Conservation (phyloP, 1,284 basidiomycete genomes). For the Ceraceosorus guamensis region DNA sequence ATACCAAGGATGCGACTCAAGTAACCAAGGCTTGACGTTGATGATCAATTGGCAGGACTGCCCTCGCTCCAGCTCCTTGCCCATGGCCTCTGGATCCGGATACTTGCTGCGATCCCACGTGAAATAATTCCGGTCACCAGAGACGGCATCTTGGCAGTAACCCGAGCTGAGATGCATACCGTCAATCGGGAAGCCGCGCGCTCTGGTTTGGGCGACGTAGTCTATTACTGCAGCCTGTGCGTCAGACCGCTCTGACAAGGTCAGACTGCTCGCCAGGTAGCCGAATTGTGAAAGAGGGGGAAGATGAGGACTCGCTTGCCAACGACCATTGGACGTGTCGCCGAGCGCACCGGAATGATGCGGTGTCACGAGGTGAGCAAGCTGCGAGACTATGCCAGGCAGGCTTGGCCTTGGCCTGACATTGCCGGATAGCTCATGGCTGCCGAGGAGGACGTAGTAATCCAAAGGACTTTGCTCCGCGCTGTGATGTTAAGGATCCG, state of each 20-base stretch:
- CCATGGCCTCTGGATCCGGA: conserved; percentile 14
- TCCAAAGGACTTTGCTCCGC: conserved; percentile 19
- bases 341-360: conserved; percentile 5
- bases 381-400: conserved; percentile 15
- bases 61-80: conserved; percentile 9
- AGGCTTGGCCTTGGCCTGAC: not conserved
- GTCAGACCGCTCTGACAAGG: conserved; percentile 19
- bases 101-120: conserved; percentile 16
- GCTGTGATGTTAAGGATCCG: no score
- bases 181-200: conserved; percentile 16
- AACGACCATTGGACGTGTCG: conserved; percentile 8
- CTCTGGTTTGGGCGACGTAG: conserved; percentile 13
- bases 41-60: conserved; percentile 17
- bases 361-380: conserved; percentile 11
- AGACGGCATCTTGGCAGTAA: conserved; percentile 17
- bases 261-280: conserved; percentile 14
- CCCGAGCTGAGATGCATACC: conserved; percentile 19
- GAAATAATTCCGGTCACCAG: conserved; percentile 13
- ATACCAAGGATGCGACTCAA: conserved; percentile 16
- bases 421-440: not conserved
- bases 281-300: conserved; percentile 20
- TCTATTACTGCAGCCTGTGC: conserved; percentile 18
- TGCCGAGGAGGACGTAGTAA: conserved; percentile 11
- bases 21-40: conserved; percentile 25
- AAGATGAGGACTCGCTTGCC: conserved; percentile 13